Base-by-base conservation (phyloP, 192 early-diverging fungal genomes). In the Backusella liffmaniae region DNA sequence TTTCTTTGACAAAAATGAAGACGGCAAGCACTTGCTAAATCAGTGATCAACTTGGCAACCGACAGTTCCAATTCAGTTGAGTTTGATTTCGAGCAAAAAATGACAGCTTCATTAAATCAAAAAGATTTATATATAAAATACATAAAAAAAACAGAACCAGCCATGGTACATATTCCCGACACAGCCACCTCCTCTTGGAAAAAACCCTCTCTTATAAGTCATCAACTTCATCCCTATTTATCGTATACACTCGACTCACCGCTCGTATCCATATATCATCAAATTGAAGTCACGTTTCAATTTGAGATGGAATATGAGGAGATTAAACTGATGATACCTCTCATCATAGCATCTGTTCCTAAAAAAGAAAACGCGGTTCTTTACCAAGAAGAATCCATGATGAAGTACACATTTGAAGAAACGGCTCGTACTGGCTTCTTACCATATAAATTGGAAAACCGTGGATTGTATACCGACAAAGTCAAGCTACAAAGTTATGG, bases 201-300 rank as follows among this genome's bases (percentile, higher is more conserved):
- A 29, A 65, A 73, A 26, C 79, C 79, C 18, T 62, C 73, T 70
- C 72, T 80, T 0, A 46, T 80, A 34, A 49, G 67, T 23, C 79
- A 77, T 18, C 66, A 42, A 30, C 67, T 80, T 10, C 71, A 76
- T 35, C 75, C 70, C 1, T 70, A 73, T n/a, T 30, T 80, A 23
- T 42, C 49, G 4, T 35, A 72, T 16, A 70, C 70, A 5, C 49
- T 74, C 32, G 76, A 80, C 30, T 80, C 79, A 16, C 79, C 79
- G 12, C 51, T 80, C 8, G 67, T 80, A 7, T 53, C 79, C 8
- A 73, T 80, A 35, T 74, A 76, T n/a, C 79, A 80, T 49, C 79
- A 80, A 66, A 34, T 80, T 0, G 75, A 80, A 71, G 56, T 80
- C 0, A 77, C 79, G 12, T 67, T 80, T 21, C 72, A 73, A 59